Evolutionary conservation across 2,329 filamentous ascomycete genomes (phyloP).

Genomic region (Aspergillus ibericus): DNA sequence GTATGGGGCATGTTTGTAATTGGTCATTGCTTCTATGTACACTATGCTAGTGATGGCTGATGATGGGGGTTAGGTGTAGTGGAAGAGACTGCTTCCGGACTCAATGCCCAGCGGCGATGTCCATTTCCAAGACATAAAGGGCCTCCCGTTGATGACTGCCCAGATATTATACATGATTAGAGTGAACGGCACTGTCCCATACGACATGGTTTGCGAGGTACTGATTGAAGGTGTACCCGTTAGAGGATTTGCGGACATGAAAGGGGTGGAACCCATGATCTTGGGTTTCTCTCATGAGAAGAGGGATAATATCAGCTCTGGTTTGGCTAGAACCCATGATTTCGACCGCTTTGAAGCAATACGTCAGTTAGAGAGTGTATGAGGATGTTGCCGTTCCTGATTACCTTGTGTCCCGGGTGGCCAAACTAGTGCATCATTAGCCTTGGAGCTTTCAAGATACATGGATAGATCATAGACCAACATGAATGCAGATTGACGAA

Average conservation of each 20-base stretch:
- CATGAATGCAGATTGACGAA: constrained; percentile 49
- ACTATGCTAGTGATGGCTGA: neutral
- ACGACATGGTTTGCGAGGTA: constrained; percentile 5
- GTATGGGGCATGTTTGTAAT: neutral
- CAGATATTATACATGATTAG: constrained; percentile 33
- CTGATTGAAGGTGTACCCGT: constrained; percentile 45
- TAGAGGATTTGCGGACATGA: constrained; percentile 37
- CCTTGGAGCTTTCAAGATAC: neutral
- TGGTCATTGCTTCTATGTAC: no score
- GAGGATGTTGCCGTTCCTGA: neutral
- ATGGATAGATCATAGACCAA: constrained; percentile 22
- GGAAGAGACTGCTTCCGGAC: constrained; percentile 6
- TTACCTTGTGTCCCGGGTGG: constrained; percentile 40
- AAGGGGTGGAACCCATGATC: constrained; percentile 40
- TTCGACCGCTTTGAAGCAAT: constrained; percentile 32
- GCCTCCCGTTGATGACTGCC: constrained; percentile 46
- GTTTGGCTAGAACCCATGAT: constrained; percentile 42
- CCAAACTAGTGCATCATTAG: constrained; percentile 32
- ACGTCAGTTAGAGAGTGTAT: neutral
- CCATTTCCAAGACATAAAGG: constrained; percentile 36
- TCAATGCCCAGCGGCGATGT: constrained; percentile 26
- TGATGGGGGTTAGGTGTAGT: neutral
- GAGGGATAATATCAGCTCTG: constrained; percentile 28
- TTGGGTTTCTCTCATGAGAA: constrained; percentile 30
- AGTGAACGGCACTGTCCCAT: neutral